Percentiles rank a stretch among this genome's conserved stretches.
These are phyloP conservation scores for Lodderomyces theae DNA, from an alignment of 1,139 yeast genomes.

Conservation along the genomic window DNA sequence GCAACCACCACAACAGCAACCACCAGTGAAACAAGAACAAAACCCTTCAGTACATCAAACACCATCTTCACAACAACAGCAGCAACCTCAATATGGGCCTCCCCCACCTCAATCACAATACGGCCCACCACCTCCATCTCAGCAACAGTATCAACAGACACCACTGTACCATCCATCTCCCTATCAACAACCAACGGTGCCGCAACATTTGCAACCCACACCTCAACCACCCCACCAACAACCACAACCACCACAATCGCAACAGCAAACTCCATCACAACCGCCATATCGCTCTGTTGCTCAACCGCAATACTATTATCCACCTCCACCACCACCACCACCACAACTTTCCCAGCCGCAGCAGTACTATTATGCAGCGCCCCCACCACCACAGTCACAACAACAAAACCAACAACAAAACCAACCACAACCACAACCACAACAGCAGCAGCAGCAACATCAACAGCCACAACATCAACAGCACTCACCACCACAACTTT, in stretches of 20 bases:
- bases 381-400: conserved; percentile 15
- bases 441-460: conserved; percentile 12
- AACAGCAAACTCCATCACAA: conserved; percentile 14
- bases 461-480: conserved; percentile 13
- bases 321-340: conserved; percentile 10
- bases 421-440: conserved; percentile 7
- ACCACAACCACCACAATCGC: conserved; percentile 17
- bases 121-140: conserved; percentile 5
- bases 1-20: conserved; percentile 9
- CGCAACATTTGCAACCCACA: conserved; percentile 6
- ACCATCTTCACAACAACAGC: conserved; percentile 15
- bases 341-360: conserved; percentile 12
- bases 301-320: conserved; percentile 15
- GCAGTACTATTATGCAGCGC: conserved; percentile 17
- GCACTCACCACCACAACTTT: conserved; percentile 15
- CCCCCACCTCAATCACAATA: not conserved
- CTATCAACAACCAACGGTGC: conserved; percentile 12
- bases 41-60: conserved; percentile 14
- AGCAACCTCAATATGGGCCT: conserved; percentile 13
- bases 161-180: conserved; percentile 12
- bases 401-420: conserved; percentile 16
- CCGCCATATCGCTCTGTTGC: conserved; percentile 4
- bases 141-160: conserved; percentile 10
- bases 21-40: conserved; percentile 12
- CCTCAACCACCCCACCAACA: conserved; percentile 17